These are phyloP conservation scores for Cubamyces sp. DNA, from an alignment of 768 basidiomycete genomes.

Conservation along the genomic window DNA sequence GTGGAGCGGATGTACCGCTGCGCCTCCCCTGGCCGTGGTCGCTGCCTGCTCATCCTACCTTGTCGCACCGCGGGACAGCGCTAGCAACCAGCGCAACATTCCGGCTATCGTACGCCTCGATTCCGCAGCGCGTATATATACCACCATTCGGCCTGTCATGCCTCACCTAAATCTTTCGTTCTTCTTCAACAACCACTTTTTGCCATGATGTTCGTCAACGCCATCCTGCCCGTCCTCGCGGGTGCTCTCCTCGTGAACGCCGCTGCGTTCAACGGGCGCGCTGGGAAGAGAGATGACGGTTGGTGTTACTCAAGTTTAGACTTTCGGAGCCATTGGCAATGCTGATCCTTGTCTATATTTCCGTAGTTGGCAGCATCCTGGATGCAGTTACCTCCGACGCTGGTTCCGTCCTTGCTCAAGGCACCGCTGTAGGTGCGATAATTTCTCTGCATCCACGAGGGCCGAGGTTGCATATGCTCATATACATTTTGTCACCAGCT, in stretches of 20 bases:
- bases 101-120: too few relatives aligned
- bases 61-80: too few relatives aligned
- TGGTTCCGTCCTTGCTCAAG: constrained; percentile 32
- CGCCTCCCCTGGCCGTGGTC: neutral
- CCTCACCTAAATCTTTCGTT: constrained; percentile 2
- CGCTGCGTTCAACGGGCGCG: constrained; percentile 38
- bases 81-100: too few relatives aligned
- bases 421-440: constrained; percentile 33
- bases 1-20: constrained; percentile 3
- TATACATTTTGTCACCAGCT: constrained; percentile 27
- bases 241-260: constrained; percentile 38
- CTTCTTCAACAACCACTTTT: constrained; percentile 4
- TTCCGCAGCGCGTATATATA: neutral
- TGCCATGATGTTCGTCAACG: constrained; percentile 43
- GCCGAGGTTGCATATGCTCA: neutral
- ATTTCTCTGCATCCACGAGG: neutral
- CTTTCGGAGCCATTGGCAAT: too few relatives aligned
- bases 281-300: constrained; percentile 48
- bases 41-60: too few relatives aligned
- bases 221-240: constrained; percentile 30
- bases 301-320: constrained; percentile 20
- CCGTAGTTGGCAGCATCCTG: constrained; percentile 42
- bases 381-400: constrained; percentile 43
- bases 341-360: too few relatives aligned
- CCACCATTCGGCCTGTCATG: neutral